These are phyloP conservation scores for Citrus cavaleriei DNA, from an alignment of 345 rosid genomes.

Conservation along the genomic window DNA sequence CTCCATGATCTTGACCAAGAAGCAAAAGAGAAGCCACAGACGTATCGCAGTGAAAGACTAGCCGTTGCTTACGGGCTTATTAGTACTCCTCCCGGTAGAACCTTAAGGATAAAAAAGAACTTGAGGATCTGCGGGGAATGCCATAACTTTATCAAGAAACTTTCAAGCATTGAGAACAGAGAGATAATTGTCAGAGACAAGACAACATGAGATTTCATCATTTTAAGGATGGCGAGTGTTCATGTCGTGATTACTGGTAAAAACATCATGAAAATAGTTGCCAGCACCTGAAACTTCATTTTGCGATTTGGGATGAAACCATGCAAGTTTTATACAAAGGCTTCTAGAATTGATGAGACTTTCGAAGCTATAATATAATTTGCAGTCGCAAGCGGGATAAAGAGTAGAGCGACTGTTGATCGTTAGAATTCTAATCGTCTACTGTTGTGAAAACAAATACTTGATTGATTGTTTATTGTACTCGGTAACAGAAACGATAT, in stretches of 20 bases:
- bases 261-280: neutral
- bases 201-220: slow-evolving; percentile 13
- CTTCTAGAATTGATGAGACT: neutral
- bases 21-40: slow-evolving; percentile 18
- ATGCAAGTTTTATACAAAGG: too few relatives aligned
- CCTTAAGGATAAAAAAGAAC: slow-evolving; percentile 11
- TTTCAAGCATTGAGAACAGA: slow-evolving; percentile 7
- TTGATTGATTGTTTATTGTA: too few relatives aligned
- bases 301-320: neutral
- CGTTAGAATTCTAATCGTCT: neutral
- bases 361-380: neutral
- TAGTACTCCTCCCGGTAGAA: slow-evolving; percentile 1
- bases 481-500: neutral
- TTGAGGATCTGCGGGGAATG: slow-evolving; percentile 13
- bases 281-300: neutral
- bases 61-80: slow-evolving; percentile 16
- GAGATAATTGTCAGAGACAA: slow-evolving; percentile 8
- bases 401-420: too few relatives aligned
- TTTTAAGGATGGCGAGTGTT: slow-evolving; percentile 8
- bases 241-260: slow-evolving; percentile 15
- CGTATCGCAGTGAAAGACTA: slow-evolving; percentile 16
- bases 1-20: slow-evolving; percentile 7
- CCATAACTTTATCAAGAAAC: slow-evolving; percentile 10
- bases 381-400: neutral
- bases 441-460: neutral